Base-by-base conservation (phyloP, 148 eudicot genomes). In the Rhododendron molle region DNA sequence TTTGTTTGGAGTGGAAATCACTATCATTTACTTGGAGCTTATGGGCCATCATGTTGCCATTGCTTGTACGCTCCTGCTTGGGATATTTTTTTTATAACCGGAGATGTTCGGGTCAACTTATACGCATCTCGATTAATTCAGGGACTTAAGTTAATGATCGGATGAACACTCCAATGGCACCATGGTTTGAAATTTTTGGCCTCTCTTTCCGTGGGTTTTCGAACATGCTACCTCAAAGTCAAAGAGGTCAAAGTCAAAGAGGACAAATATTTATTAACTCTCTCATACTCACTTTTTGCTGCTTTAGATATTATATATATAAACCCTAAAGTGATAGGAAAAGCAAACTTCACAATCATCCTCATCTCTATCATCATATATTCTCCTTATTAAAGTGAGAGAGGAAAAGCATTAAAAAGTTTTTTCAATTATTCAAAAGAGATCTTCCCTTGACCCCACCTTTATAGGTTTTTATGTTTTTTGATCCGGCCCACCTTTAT, bases 331-430 rank as follows among this genome's bases (percentile, higher is more conserved):
- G 44, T 11, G 9, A 34, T 56, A n/a, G 36, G 4, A 80, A 52
- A 32, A 81, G 47, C 47, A 21, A 23, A 60, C 1, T 34, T 71
- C 46, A 16, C 28, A 11, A 30, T 79, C 73, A 78, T 43, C 76
- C 69, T 81, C 67, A 34, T 81, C 71, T n/a, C 23, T 3, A 81
- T n/a, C 46, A 80, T 52, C 67, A 52, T 87, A 52, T 87, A 34
- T 43, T 34, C 80, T 12, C 23, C 34, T 84, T 67, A 76, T 60
- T 28, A 58, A 78, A 28, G 23, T 32, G 50, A 38, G 73, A 84
- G 23, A 56, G 10, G 23, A 72, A 50, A 49, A 30, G 26, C 16
- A 8, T 21, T 14, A 13, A 47, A 79, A 50, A 50, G 60, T 13
- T 44, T 4, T 23, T 47, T 14, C 28, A 50, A 26, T 80, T 32